Base-by-base conservation (phyloP, 306 rosid genomes). In the Lupinus albus region DNA sequence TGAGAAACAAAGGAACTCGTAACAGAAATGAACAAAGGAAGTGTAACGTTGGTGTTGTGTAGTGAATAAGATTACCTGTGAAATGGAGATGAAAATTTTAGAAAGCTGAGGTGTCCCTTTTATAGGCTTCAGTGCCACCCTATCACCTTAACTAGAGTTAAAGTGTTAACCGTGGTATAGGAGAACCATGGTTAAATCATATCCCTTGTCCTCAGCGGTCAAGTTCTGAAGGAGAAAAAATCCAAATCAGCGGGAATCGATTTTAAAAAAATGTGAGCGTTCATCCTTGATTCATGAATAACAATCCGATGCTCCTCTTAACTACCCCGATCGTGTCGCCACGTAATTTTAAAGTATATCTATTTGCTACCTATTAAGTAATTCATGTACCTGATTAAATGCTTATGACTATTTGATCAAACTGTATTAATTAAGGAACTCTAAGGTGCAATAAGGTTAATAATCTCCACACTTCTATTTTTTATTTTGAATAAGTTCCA, bases 141-240 rank as follows among this genome's bases (percentile, higher is more conserved):
- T 7, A n/a, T 9, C n/a, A 33, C 4, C 21, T 64, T 78, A 80
- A 87, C 87, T 41, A 9, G 30, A 15, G 82, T 73, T 55, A 44
- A n/a, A 10, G 13, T 11, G 0, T 20, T 78, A 66, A 78, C 74
- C 45, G 0, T 30, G 39, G 76, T 79, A 2, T 1, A 13, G 38
- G 10, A 1, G 61, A 66, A 81, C 80, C 66, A 14, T 61, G 65
- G 90, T 84, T 84, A 74, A 71, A 74, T 61, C 69, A 80, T 78
- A 84, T 83, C 84, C 11, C 73, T 36, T 49, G 2, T 4, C 13
- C 2, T 49, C 44, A 18, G 13, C 70, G 52, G 86, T 73, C 67
- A 69, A 60, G 74, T 59, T 16, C 64, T 38, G 17, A 13, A 55
- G 28, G 6, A 61, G 20, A 68, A 61, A 55, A 74, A 30, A 16